Percentiles rank a stretch among this genome's conserved stretches.
Evolutionary conservation across 2,329 filamentous ascomycete species (phyloP).

Genomic region (Ceratocystis lukuohia): DNA sequence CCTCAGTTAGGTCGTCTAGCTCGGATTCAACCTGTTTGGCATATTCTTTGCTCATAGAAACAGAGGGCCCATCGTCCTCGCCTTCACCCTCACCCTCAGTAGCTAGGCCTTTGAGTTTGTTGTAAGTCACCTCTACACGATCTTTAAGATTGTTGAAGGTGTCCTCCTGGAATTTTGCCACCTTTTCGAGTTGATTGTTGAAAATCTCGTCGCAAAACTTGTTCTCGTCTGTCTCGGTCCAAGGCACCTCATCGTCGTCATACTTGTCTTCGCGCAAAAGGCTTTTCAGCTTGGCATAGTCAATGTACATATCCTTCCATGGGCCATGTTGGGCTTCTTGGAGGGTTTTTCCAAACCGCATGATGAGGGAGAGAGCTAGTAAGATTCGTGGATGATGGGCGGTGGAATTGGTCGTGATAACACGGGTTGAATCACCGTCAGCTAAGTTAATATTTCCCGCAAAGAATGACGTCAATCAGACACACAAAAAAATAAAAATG

Average conservation of each 20-base stretch:
- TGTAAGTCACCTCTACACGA: slow-evolving; percentile 42
- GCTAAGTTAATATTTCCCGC: background rate
- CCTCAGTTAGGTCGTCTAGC: slow-evolving; percentile 75
- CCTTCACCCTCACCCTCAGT: slow-evolving; percentile 47
- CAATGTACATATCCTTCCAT: slow-evolving; percentile 90
- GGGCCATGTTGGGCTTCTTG: slow-evolving; percentile 65
- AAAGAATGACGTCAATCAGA: background rate
- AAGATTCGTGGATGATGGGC: background rate
- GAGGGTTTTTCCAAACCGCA: slow-evolving; percentile 91
- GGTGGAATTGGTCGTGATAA: background rate
- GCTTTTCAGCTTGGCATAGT: slow-evolving; percentile 85
- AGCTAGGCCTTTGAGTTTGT: slow-evolving; percentile 68
- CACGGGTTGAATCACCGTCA: background rate
- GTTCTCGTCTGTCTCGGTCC: slow-evolving; percentile 91
- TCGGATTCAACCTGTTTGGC: slow-evolving; percentile 63
- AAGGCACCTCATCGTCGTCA: slow-evolving; percentile 51
- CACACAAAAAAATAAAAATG: background rate
- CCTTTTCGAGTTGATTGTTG: slow-evolving; percentile 90
- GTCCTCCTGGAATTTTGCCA: slow-evolving; percentile 73
- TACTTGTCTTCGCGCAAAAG: slow-evolving; percentile 64
- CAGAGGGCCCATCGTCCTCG: slow-evolving; percentile 30
- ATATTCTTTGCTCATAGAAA: slow-evolving; percentile 31
- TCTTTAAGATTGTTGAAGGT: slow-evolving; percentile 49
- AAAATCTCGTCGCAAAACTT: slow-evolving; percentile 89
- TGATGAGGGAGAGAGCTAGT: slow-evolving; percentile 29